Base-by-base conservation (phyloP, 208 protist species). In the Leishmania amazonensis region DNA sequence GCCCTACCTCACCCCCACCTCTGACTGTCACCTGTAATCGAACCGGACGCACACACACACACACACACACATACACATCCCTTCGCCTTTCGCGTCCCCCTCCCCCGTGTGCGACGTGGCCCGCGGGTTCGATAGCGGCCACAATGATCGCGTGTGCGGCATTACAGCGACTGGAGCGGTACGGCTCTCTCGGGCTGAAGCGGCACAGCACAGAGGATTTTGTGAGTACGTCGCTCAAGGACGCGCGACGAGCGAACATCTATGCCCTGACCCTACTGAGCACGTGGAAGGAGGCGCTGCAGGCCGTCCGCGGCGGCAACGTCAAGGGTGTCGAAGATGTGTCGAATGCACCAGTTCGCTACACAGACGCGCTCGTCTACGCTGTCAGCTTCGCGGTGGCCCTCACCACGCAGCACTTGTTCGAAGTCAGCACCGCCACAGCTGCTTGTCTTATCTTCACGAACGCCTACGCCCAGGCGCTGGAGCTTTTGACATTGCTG, bases 151-250 rank as follows among this genome's bases (percentile, higher is more conserved):
- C 94, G 17, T 95, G 91, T 71, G 91, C 92, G 1, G 90, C 95
- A 0, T 93, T 98, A 74, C 95, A 98, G 76, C 96, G 96, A 79
- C 83, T 98, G 42, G 93, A 98, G 86, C 90, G 95, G 7, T 98
- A 98, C 77, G 95, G 93, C 47, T 85, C 93, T 77, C 88, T 98
- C 53, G 93, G 87, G 31, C 87, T 94, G 21, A 96, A 96, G 86
- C 92, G 93, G 6, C 83, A 88, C 80, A 91, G 72, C 79, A 81
- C 90, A 17, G 88, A 92, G 40, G 90, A 98, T 78, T 96, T 95
- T 83, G 81, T 98, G 31, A 45, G 83, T 2, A 88, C 89, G 35
- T 96, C 95, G 1, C 79, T 98, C 7, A 91, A 91, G 31, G 95
- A 98, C 54, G 75, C 83, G 13, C 90, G 92, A 80, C 86, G 92